Evolutionary conservation across 768 basidiomycete species (phyloP).

Genomic region (Macrolepiota albuminosa): DNA sequence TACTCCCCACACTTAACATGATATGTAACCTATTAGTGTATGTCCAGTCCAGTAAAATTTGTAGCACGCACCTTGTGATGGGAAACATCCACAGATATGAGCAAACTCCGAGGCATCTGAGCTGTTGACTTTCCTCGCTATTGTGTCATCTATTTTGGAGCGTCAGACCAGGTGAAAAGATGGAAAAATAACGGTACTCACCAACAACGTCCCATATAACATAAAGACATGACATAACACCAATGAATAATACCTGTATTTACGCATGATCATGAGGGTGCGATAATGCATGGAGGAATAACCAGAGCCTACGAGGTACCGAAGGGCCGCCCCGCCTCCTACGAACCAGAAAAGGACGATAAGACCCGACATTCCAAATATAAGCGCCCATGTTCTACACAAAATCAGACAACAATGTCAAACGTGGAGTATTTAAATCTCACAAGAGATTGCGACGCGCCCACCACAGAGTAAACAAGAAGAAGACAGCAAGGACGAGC

Average conservation of each 20-base stretch:
- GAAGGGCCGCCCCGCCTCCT: slow-evolving; percentile 63
- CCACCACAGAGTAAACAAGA: slow-evolving; percentile 88
- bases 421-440: slow-evolving; percentile 18
- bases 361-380: slow-evolving; percentile 73
- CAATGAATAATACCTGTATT: slow-evolving; percentile 65
- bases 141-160: slow-evolving; percentile 62
- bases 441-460: slow-evolving; percentile 71
- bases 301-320: slow-evolving; percentile 59
- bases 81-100: slow-evolving; percentile 79
- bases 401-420: neutral
- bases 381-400: slow-evolving; percentile 70
- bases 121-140: slow-evolving; percentile 78
- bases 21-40: neutral
- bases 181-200: slow-evolving; percentile 22
- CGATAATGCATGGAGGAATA: neutral
- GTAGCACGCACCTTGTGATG: slow-evolving; percentile 57
- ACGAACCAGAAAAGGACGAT: slow-evolving; percentile 86
- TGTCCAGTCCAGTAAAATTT: neutral
- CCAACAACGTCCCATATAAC: slow-evolving; percentile 87
- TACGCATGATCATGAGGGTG: neutral
- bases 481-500: slow-evolving; percentile 78
- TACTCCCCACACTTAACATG: slow-evolving; percentile 72
- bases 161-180: neutral
- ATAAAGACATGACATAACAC: slow-evolving; percentile 84
- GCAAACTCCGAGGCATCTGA: slow-evolving; percentile 88